Evolutionary conservation across 331 rosid genomes (phyloP).

Genomic region (Rosa hybrid): DNA sequence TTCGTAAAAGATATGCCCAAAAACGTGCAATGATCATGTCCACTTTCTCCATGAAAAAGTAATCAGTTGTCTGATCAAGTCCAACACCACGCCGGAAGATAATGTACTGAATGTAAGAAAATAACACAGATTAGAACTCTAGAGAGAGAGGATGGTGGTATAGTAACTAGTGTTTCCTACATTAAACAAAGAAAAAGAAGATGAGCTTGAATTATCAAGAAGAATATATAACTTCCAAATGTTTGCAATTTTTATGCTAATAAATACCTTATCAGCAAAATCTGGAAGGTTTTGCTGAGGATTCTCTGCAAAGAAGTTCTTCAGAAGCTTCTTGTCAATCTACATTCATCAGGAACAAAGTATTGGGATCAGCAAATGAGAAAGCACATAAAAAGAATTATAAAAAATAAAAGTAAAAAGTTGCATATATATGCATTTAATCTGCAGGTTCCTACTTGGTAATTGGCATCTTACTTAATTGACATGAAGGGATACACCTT

Average conservation of each 20-base stretch:
- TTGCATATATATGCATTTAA: neutral
- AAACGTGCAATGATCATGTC: slow-evolving; percentile 35
- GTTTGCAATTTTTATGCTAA: neutral
- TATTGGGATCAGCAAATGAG: neutral
- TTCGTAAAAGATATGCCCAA: slow-evolving; percentile 38
- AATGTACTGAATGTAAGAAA: slow-evolving; percentile 29
- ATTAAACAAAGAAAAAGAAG: neutral
- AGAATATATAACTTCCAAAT: neutral
- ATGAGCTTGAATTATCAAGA: neutral
- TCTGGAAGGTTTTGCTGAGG: slow-evolving; percentile 40
- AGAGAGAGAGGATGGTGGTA: neutral
- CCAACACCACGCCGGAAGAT: slow-evolving; percentile 48
- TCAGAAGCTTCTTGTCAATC: slow-evolving; percentile 44
- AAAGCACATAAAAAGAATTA: neutral
- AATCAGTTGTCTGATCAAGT: slow-evolving; percentile 38
- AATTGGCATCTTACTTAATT: neutral
- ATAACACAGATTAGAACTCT: slow-evolving; percentile 10
- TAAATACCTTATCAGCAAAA: slow-evolving; percentile 40
- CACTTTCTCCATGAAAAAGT: slow-evolving; percentile 35
- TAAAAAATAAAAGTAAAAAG: neutral
- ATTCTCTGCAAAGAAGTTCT: slow-evolving; percentile 30
- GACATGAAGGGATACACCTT: neutral
- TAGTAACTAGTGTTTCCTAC: neutral
- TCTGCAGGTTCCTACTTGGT: neutral
- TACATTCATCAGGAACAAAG: slow-evolving; percentile 20